Evolutionary conservation across 2,329 filamentous ascomycete species (phyloP).

Genomic region (Trichoderma hamatum): DNA sequence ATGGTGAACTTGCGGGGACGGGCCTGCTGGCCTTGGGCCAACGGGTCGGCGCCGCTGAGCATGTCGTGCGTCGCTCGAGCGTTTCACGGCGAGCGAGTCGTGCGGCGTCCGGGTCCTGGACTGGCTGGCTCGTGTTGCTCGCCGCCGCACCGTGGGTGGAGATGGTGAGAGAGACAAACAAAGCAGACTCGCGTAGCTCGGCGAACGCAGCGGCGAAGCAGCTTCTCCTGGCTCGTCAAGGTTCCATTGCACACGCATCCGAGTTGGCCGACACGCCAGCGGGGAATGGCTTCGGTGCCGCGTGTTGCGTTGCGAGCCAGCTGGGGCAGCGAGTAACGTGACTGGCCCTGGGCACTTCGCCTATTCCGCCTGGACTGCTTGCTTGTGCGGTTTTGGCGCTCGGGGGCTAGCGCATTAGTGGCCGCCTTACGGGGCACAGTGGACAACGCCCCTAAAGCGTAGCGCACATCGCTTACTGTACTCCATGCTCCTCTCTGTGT

Average conservation of each 20-base stretch:
- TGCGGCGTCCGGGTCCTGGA: conserved; percentile 1
- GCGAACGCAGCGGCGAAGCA: conserved; percentile 20
- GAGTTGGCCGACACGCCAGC: conserved; percentile 20
- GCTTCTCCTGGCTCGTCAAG: neutral
- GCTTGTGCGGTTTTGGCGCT: neutral
- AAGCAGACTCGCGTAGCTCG: conserved; percentile 11
- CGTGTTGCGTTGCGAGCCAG: neutral
- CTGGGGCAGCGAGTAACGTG: conserved; percentile 5
- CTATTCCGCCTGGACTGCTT: neutral
- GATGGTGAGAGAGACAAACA: conserved; percentile 2
- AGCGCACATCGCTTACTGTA: neutral
- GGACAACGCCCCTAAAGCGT: neutral
- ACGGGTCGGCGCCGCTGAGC: conserved; percentile 21
- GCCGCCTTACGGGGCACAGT: neutral
- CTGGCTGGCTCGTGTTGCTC: conserved; percentile 10
- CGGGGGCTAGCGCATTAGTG: conserved; percentile 1
- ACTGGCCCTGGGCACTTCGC: conserved; percentile 5
- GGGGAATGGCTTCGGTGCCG: neutral
- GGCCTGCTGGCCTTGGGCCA: conserved; percentile 13
- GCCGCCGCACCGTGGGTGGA: conserved; percentile 22
- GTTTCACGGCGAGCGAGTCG: neutral
- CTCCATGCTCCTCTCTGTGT: neutral
- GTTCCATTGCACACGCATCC: neutral
- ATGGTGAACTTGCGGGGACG: conserved; percentile 45
- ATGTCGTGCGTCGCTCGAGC: neutral